These are phyloP conservation scores for Heterobasidion occidentale DNA, from an alignment of 1,284 basidiomycete species.

Conservation along the genomic window DNA sequence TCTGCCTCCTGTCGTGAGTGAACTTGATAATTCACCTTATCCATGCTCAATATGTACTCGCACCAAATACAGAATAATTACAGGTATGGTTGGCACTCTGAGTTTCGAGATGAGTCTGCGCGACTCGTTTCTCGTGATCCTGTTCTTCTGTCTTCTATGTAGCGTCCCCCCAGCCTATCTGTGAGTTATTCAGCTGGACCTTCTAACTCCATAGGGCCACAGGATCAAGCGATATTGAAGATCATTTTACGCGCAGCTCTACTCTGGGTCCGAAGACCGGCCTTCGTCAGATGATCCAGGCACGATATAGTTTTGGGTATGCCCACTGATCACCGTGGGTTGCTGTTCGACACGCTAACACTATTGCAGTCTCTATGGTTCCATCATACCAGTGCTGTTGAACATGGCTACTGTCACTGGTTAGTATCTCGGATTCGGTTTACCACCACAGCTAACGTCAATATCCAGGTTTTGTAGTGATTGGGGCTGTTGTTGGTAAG, in stretches of 20 bases:
- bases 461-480: neutral
- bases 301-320: slow-evolving; percentile 73
- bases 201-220: neutral
- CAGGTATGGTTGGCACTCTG: slow-evolving; percentile 66
- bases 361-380: slow-evolving; percentile 53
- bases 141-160: slow-evolving; percentile 69
- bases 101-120: slow-evolving; percentile 62
- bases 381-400: slow-evolving; percentile 55
- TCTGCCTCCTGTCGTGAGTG: neutral
- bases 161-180: slow-evolving; percentile 50
- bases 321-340: slow-evolving; percentile 11
- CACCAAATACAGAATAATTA: slow-evolving; percentile 50
- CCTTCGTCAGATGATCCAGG: slow-evolving; percentile 82
- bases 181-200: slow-evolving; percentile 26
- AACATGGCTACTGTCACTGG: slow-evolving; percentile 61
- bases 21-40: neutral
- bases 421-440: slow-evolving; percentile 34
- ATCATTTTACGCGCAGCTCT: slow-evolving; percentile 32
- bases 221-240: neutral
- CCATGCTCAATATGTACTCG: neutral
- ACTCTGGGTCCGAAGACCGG: slow-evolving; percentile 85
- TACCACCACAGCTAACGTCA: neutral
- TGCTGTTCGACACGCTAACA: neutral
- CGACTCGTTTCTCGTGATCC: slow-evolving; percentile 65
- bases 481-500: slow-evolving; percentile 35